phyloP scores from a whole-genome alignment of 192 early-diverging fungal genomes.

The Coemansia sp. region DNA sequence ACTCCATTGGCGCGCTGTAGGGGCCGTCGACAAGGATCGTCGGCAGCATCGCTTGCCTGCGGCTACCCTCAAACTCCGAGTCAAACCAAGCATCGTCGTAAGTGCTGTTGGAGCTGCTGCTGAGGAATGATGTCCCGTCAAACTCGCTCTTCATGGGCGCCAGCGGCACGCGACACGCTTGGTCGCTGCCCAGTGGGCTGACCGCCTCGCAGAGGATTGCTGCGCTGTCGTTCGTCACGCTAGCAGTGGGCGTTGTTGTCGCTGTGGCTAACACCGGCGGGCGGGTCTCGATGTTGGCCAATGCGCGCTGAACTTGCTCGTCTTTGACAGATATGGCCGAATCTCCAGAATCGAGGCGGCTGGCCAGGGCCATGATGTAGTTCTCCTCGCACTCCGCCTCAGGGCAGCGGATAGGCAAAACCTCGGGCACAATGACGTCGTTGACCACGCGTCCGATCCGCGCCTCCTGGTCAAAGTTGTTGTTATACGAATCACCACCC shows the following conservation, averaged over 20 bases:
- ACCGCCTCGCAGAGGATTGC: conserved; percentile 4
- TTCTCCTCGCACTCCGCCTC: conserved; percentile 23
- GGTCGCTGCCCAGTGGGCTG: conserved; percentile 31
- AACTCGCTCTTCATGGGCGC: conserved; percentile 39
- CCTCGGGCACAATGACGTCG: conserved; percentile 37
- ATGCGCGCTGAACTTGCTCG: neutral
- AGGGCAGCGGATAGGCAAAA: conserved; percentile 32
- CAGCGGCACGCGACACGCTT: conserved; percentile 23
- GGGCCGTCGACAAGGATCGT: conserved; percentile 73
- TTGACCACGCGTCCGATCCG: conserved; percentile 48
- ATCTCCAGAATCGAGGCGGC: conserved; percentile 34
- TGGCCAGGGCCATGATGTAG: conserved; percentile 48
- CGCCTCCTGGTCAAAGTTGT: conserved; percentile 51
- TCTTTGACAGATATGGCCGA: conserved; percentile 24
- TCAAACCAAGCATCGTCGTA: conserved; percentile 45
- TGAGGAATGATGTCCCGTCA: conserved; percentile 30
- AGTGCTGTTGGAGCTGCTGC: conserved; percentile 34
- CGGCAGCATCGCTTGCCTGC: conserved; percentile 50
- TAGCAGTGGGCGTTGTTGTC: neutral
- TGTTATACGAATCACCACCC: conserved; percentile 45
- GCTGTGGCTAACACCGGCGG: neutral
- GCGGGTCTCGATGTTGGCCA: neutral
- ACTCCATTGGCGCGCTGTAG: conserved; percentile 72
- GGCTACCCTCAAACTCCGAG: conserved; percentile 11
- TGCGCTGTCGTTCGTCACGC: neutral